Base-by-base conservation (phyloP, 371 early-diverging fungal genomes). In the Mucor lusitanicus region DNA sequence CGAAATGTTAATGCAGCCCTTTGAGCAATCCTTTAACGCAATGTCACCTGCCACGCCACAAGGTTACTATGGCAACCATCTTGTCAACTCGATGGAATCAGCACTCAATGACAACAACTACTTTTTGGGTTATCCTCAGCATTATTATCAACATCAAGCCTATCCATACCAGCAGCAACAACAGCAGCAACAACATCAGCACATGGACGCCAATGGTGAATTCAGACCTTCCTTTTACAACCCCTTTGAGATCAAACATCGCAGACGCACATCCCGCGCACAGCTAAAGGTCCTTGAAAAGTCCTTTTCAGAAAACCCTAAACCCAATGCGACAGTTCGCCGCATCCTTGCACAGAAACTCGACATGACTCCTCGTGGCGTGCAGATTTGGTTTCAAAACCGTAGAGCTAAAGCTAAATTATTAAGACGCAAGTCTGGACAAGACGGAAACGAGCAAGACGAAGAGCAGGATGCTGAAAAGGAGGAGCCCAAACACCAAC, bases 381-480 rank as follows among this genome's bases (percentile, higher is more conserved):
- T 96, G 13, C 94, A 96, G 74, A 91, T 95, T 54, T 95, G 97
- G 97, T 96, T 96, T 80, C 97, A 96, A 72, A 96, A 96, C 82
- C 85, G 92, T 53, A 84, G 96, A 50, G 94, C 94, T 25, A 95
- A 94, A 77, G 82, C 79, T 48, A 87, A 87, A 71, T 77, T 68
- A 19, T 69, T 63, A 55, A 40, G 69, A 62, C 73, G 71, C 30
- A 73, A 70, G 39, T 59, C 56, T 1, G 64, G 60, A 11, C 57
- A 57, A 44, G 37, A 62, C 21, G 53, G 50, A n/a, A 54, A 59
- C 46, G 54, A 54, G 23, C 46, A 40, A 40, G 60, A 67, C 9
- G 64, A 55, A 33, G 57, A 56, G 7, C 39, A 59, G 40, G 50
- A 50, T 7, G 37, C 37, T 13, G 37, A 11, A 37, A 21, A 50